phyloP scores from a whole-genome alignment of 140 eudicot genomes.

The Anethum foeniculum region DNA sequence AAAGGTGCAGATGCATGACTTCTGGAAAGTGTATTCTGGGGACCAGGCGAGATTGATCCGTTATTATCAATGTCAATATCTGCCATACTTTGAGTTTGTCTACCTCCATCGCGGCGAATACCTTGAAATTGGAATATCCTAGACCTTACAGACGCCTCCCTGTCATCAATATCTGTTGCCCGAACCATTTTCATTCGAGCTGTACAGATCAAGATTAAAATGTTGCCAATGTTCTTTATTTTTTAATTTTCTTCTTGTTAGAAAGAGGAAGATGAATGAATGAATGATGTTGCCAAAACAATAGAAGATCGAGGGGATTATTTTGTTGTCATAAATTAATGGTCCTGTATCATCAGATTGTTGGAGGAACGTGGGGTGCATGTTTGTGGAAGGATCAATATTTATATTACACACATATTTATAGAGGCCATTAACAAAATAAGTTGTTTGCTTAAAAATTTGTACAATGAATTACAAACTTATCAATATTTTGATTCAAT shows the following conservation, averaged over 20 bases:
- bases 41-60: not conserved
- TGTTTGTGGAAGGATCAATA: constrained; percentile 4
- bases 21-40: not conserved
- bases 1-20: not conserved
- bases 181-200: constrained; percentile 11
- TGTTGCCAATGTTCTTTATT: not conserved
- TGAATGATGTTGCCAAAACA: not conserved
- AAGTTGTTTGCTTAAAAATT: not conserved
- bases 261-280: not conserved
- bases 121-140: not conserved
- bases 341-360: constrained; percentile 4
- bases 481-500: too few species aligned
- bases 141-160: not conserved
- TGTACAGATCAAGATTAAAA: not conserved
- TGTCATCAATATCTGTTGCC: not conserved
- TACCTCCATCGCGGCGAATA: not conserved
- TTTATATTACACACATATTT: not conserved
- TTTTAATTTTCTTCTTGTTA: too few species aligned
- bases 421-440: not conserved
- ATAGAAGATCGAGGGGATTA: not conserved
- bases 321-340: not conserved
- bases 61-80: not conserved
- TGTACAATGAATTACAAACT: too few species aligned
- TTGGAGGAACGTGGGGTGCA: constrained; percentile 30
- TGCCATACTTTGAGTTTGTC: not conserved